Base-by-base conservation (phyloP, 495 filamentous ascomycete species). In the Parmelia sp. region DNA sequence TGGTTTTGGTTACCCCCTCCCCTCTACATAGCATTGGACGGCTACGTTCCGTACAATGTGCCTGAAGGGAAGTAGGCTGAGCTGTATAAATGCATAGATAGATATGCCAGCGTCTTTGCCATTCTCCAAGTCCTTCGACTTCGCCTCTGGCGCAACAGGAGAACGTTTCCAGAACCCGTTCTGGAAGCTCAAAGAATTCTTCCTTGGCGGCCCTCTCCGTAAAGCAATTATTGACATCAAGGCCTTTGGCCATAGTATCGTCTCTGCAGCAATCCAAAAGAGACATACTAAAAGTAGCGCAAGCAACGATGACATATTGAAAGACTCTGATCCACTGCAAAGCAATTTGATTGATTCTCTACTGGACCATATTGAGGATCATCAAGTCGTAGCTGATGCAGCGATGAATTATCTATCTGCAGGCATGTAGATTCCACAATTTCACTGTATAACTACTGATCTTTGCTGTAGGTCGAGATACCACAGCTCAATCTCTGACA, bases 141-240 rank as follows among this genome's bases (percentile, higher is more conserved):
- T 78, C 59, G 83, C 83, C 3, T 86, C 84, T 0, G 83, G 82
- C 17, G 74, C 68, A n/a, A 84, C 80, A 3, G 81, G 83, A 44
- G 76, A 82, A 60, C 78, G 84, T 19, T 86, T 86, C 60, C 84
- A 86, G 65, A 86, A 86, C 66, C 84, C 84, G 0, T 70, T 86
- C 36, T 86, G 81, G 79, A 77, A 70, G 27, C 42, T 84, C 47
- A 86, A 80, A 21, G 84, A 86, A 57, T 64, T 76, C 23, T 68
- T 86, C 35, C 70, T 78, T 21, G 84, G 83, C 1, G 58, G 65
- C 35, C 70, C 63, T 49, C 75, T 86, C 21, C 77, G 79, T 62
- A 71, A 69, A 12, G 78, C 80, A 1, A 69, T 86, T 1, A 58
- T 66, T 29, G 70, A 74, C 14, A 76, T 86, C 56, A 82, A 80